Percentiles rank a stretch among this genome's conserved stretches.
These are phyloP conservation scores for Boletus rubroflammeus DNA, from an alignment of 768 basidiomycete genomes.

Conservation along the genomic window DNA sequence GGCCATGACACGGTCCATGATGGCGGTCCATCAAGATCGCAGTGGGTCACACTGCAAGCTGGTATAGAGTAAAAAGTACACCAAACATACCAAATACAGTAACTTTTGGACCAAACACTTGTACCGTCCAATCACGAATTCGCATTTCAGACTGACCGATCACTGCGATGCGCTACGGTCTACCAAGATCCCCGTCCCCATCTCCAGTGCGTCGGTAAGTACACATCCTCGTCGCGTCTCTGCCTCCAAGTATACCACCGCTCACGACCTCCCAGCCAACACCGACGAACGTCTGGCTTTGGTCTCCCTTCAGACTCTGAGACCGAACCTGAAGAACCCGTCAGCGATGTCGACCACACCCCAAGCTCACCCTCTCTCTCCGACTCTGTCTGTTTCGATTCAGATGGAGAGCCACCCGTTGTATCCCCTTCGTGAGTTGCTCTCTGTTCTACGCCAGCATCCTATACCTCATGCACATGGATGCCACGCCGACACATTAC, in stretches of 20 bases:
- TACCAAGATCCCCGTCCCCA: constrained; percentile 49
- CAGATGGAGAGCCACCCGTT: constrained; percentile 40
- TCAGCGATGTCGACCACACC: constrained; percentile 38
- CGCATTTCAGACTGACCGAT: constrained; percentile 2
- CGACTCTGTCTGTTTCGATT: constrained; percentile 41
- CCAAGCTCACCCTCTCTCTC: constrained; percentile 33
- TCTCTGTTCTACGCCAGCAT: neutral
- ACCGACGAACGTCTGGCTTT: constrained; percentile 48
- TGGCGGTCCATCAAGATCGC: neutral
- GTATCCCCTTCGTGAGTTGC: constrained; percentile 34
- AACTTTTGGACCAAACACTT: neutral
- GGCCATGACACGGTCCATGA: neutral
- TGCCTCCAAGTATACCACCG: neutral
- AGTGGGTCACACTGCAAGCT: too few species aligned
- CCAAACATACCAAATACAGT: neutral
- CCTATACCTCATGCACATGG: neutral
- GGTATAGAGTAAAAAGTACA: neutral
- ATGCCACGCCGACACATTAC: neutral
- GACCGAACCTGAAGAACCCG: constrained; percentile 28
- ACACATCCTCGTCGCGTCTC: constrained; percentile 5
- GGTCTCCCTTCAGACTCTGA: constrained; percentile 52
- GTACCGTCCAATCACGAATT: neutral
- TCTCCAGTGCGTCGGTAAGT: constrained; percentile 43
- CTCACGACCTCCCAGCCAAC: constrained; percentile 5
- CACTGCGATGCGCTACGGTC: constrained; percentile 49